Evolutionary conservation across 441 rosid genomes (phyloP).

Genomic region (Adansonia rubrostipa): DNA sequence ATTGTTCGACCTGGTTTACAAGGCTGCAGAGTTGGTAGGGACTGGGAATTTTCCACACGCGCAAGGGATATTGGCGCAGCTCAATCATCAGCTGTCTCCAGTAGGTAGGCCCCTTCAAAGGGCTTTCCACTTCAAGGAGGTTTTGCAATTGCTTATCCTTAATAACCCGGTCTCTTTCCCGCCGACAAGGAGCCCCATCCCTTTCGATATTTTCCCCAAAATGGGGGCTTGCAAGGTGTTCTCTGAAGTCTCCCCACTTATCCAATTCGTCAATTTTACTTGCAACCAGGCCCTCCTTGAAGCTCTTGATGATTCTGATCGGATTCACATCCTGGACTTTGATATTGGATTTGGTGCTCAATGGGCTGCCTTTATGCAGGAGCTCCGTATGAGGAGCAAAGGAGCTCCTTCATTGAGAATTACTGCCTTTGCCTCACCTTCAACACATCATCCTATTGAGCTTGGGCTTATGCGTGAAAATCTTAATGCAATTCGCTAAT

Average conservation of each 20-base stretch:
- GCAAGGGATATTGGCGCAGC: conserved; percentile 98
- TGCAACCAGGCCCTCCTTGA: conserved; percentile 72
- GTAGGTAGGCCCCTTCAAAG: conserved; percentile 66
- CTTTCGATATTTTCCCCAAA: conserved; percentile 48
- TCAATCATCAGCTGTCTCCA: conserved; percentile 78
- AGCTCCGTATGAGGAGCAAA: conserved; percentile 53
- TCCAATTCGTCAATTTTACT: conserved; percentile 65
- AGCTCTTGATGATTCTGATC: conserved; percentile 46
- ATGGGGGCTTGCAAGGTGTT: conserved; percentile 66
- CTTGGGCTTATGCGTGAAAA: conserved; percentile 56
- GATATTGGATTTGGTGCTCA: conserved; percentile 73
- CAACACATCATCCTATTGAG: conserved; percentile 53
- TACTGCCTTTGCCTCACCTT: conserved; percentile 65
- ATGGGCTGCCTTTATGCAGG: conserved; percentile 81
- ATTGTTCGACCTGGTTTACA: too few species aligned
- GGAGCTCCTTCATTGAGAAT: conserved; percentile 59
- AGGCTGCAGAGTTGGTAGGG: conserved; percentile 38
- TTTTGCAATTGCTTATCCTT: conserved; percentile 50
- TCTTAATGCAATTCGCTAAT: conserved; percentile 52
- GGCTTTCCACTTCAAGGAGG: conserved; percentile 80
- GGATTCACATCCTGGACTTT: conserved; percentile 62
- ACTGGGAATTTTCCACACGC: conserved; percentile 69
- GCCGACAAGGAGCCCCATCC: too few species aligned
- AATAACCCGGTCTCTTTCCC: too few species aligned
- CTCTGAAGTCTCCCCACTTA: conserved; percentile 64